These are phyloP conservation scores for Nemania abortiva DNA, from an alignment of 2,329 filamentous ascomycete genomes.

Conservation along the genomic window DNA sequence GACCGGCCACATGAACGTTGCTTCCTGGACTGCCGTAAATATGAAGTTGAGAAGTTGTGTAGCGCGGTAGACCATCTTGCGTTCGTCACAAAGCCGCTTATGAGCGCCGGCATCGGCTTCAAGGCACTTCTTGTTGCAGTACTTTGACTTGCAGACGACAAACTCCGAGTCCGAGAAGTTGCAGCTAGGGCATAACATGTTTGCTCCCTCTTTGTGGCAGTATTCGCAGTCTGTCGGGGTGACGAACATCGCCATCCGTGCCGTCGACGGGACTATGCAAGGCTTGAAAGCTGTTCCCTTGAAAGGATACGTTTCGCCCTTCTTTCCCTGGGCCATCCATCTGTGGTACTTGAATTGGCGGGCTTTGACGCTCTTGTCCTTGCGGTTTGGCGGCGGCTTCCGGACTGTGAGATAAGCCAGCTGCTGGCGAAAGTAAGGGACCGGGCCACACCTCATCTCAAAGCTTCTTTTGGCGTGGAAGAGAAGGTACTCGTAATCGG, in stretches of 20 bases:
- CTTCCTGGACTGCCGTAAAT: constrained; percentile 15
- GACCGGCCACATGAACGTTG: constrained; percentile 26
- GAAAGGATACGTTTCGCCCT: constrained; percentile 35
- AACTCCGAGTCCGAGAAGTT: constrained; percentile 16
- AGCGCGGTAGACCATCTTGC: constrained; percentile 28
- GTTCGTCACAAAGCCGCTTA: constrained; percentile 22
- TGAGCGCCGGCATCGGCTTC: constrained; percentile 21
- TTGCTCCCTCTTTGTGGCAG: constrained; percentile 32
- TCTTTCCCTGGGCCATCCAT: constrained; percentile 36
- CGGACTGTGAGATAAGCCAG: constrained; percentile 26
- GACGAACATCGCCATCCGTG: constrained; percentile 6
- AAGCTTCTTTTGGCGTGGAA: not conserved
- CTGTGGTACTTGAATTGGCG: constrained; percentile 33
- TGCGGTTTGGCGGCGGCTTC: not conserved
- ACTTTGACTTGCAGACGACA: constrained; percentile 28
- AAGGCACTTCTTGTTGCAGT: constrained; percentile 39
- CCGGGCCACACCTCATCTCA: not conserved
- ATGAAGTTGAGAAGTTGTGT: constrained; percentile 16
- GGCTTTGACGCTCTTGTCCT: constrained; percentile 36
- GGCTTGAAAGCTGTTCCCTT: not conserved
- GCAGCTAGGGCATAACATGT: constrained; percentile 31
- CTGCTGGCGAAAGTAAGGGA: constrained; percentile 27
- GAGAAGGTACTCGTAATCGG: constrained; percentile 25
- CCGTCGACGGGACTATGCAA: constrained; percentile 6
- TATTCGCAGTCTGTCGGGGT: constrained; percentile 14